Base-by-base conservation (phyloP, 345 rosid species). In the Trapa incisa region DNA sequence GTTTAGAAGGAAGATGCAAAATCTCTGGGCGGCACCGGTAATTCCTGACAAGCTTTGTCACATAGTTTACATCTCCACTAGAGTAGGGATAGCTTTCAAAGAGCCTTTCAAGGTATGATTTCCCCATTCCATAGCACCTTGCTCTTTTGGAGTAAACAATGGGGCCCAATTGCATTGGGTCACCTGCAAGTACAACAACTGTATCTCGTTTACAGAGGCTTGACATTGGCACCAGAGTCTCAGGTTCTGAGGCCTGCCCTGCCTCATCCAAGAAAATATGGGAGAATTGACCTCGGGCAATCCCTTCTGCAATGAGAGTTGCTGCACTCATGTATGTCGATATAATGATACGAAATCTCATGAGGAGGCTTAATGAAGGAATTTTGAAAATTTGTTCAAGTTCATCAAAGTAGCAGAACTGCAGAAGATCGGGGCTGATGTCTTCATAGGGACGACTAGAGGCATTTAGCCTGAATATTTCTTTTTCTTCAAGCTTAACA, bases 201-300 rank as follows among this genome's bases (percentile, higher is more conserved):
- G 96, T 93, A 37, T 88, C 77, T 69, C 67, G 62, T 67, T 47
- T 62, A 83, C 92, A 83, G 70, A 87, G 80, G 70, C 78, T 77
- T 10, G 97, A 78, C 47, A 93, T 53, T 11, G 97, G 83, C 64
- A 93, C 72, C 96, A 90, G 83, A 79, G 81, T 93, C 76, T 93
- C 97, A 52, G 99, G 96, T 75, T 93, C 99, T 56, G 99, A 93
- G 65, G 95, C 96, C 80, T 93, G 97, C 68, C 96, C 97, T 66
- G 99, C 96, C 78, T 93, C 97, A 70, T 93, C 97, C 74, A 90
- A 77, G 81, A 90, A 87, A 52, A 93, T 79, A 78, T 93, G 97
- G 75, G 99, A 82, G 89, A 93, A 93, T 67, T 93, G 89, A 29
- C 96, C 91, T 35, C 69, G 83, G 9, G 65, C n/a, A 67, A 93